Evolutionary conservation across 2,329 filamentous ascomycete genomes (phyloP).

Genomic region (Aureobasidium zeae): DNA sequence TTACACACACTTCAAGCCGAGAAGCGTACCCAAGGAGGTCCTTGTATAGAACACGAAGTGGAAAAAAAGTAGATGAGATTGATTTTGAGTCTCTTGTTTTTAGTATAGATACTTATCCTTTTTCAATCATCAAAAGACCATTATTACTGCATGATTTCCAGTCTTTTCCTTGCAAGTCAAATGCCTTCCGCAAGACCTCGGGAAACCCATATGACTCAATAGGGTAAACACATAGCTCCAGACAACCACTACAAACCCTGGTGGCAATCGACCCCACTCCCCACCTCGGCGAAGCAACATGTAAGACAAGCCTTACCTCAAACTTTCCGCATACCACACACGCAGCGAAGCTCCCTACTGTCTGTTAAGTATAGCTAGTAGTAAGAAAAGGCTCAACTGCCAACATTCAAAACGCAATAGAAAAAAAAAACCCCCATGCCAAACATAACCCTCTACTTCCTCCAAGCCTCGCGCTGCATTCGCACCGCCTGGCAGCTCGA

Average conservation of each 20-base stretch:
- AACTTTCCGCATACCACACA: background rate
- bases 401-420: background rate
- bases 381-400: background rate
- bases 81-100: too few relatives aligned
- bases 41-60: slow-evolving; percentile 4
- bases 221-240: background rate
- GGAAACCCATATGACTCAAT: too few relatives aligned
- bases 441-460: slow-evolving; percentile 38
- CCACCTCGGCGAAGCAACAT: background rate
- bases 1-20: slow-evolving; percentile 34
- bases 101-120: too few relatives aligned
- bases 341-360: background rate
- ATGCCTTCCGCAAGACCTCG: slow-evolving; percentile 9
- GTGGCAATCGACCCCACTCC: slow-evolving; percentile 9
- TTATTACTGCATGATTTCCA: too few relatives aligned
- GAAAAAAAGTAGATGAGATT: too few relatives aligned
- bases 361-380: background rate
- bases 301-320: too few relatives aligned
- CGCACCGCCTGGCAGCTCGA: slow-evolving; percentile 40
- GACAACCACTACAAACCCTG: slow-evolving; percentile 9
- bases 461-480: slow-evolving; percentile 39
- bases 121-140: too few relatives aligned
- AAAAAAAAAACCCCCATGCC: slow-evolving; percentile 3
- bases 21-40: slow-evolving; percentile 18
- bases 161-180: too few relatives aligned